Evolutionary conservation across 2,329 filamentous ascomycete species (phyloP).

Genomic region (Aspergillus hiratsukae): DNA sequence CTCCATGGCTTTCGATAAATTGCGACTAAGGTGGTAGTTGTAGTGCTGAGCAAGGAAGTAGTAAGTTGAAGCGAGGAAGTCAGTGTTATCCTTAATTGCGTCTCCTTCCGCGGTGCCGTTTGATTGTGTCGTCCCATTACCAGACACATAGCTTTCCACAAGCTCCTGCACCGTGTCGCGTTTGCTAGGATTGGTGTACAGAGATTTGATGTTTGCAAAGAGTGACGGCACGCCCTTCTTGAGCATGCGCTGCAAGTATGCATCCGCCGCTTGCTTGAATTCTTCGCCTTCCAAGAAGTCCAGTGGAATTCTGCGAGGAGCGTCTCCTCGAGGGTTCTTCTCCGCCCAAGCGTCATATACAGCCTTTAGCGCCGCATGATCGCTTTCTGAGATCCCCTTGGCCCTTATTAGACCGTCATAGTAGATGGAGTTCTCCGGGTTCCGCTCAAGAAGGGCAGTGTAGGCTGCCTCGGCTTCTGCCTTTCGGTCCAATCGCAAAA

Average conservation of each 20-base stretch:
- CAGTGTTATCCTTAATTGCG: slow-evolving; percentile 49
- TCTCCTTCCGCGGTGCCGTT: slow-evolving; percentile 47
- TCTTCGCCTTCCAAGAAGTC: slow-evolving; percentile 81
- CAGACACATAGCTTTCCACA: slow-evolving; percentile 71
- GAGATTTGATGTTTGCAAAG: slow-evolving; percentile 92
- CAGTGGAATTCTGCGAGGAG: slow-evolving; percentile 77
- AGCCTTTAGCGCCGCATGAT: slow-evolving; percentile 62
- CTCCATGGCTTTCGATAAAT: slow-evolving; percentile 74
- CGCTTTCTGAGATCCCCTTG: slow-evolving; percentile 59
- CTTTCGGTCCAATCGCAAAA: slow-evolving; percentile 70
- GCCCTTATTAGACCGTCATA: slow-evolving; percentile 72
- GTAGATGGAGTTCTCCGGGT: slow-evolving; percentile 81
- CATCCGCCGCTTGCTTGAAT: slow-evolving; percentile 72
- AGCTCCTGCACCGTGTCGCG: slow-evolving; percentile 69
- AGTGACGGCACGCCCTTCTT: slow-evolving; percentile 91
- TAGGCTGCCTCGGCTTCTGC: slow-evolving; percentile 81
- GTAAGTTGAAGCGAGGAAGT: slow-evolving; percentile 71
- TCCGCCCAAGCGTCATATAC: slow-evolving; percentile 78
- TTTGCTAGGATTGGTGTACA: slow-evolving; percentile 77
- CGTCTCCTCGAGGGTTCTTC: slow-evolving; percentile 78
- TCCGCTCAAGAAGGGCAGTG: slow-evolving; percentile 73
- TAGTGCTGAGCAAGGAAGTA: slow-evolving; percentile 98
- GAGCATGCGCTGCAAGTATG: slow-evolving; percentile 78
- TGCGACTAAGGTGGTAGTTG: slow-evolving; percentile 83
- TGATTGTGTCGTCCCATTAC: slow-evolving; percentile 43